Evolutionary conservation across 306 rosid genomes (phyloP).

Genomic region (Heteromeles arbutifolia): DNA sequence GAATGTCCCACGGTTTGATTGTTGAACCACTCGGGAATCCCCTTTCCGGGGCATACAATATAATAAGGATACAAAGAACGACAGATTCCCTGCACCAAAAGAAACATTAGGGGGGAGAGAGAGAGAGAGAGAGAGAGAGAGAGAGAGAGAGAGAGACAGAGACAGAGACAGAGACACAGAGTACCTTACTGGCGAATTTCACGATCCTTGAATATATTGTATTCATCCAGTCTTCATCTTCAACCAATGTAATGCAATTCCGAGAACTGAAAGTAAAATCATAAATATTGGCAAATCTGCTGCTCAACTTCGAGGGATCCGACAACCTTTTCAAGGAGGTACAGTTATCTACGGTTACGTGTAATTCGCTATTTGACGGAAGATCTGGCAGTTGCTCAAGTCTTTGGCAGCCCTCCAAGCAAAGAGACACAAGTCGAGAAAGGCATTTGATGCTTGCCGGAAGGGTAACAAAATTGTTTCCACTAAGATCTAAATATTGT

Average conservation of each 20-base stretch:
- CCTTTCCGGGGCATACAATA: not conserved
- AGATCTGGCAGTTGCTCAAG: constrained; percentile 7
- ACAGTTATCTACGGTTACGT: not conserved
- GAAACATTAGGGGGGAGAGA: not conserved
- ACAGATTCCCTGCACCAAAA: not conserved
- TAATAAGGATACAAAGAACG: not conserved
- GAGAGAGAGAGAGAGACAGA: not conserved
- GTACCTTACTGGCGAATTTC: not conserved
- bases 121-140: not conserved
- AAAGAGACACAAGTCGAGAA: not conserved
- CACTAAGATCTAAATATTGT: not conserved
- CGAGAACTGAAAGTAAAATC: not conserved
- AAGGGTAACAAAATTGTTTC: constrained; percentile 12
- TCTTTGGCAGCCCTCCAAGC: not conserved
- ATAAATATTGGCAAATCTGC: not conserved
- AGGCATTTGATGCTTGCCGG: constrained; percentile 11
- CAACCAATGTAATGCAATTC: constrained; percentile 9
- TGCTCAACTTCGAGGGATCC: not conserved
- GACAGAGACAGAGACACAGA: not conserved
- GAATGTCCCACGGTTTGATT: not conserved
- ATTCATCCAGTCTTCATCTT: not conserved
- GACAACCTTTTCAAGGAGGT: not conserved
- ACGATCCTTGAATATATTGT: not conserved
- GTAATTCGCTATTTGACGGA: not conserved
- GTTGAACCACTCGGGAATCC: constrained; percentile 14